Percentiles rank a stretch among this genome's conserved stretches.
Evolutionary conservation across 495 filamentous ascomycete genomes (phyloP).

Genomic region (Penicillium roqueforti): DNA sequence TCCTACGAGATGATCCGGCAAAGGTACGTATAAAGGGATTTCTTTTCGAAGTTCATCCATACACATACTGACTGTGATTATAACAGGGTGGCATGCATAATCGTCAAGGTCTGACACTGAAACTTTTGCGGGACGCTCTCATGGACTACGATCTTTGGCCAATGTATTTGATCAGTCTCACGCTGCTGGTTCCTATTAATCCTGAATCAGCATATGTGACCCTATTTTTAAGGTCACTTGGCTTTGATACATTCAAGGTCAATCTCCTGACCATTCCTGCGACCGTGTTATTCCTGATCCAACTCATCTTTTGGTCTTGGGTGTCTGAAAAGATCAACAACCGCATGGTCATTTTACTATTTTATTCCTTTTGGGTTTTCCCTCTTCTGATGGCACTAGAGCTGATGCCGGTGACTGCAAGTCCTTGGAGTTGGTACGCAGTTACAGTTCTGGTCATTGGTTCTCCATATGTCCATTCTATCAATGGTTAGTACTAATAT

Average conservation of each 20-base stretch:
- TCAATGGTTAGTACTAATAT: conserved; percentile 16
- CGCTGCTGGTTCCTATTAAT: conserved; percentile 5
- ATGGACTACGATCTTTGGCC: conserved; percentile 66
- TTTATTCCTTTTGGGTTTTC: conserved; percentile 55
- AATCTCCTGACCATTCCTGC: conserved; percentile 58
- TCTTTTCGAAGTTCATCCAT: not conserved
- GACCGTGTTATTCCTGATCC: conserved; percentile 1
- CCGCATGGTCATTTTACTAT: conserved; percentile 31
- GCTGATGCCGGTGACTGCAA: conserved; percentile 9
- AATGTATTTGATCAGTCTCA: conserved; percentile 55
- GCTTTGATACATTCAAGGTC: conserved; percentile 56
- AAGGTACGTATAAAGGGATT: conserved; percentile 38
- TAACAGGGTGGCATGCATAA: conserved; percentile 41
- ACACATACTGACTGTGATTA: not conserved
- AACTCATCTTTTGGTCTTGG: conserved; percentile 51
- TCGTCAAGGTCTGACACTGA: conserved; percentile 52
- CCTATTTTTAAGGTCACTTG: conserved; percentile 46
- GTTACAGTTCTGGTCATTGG: conserved; percentile 22
- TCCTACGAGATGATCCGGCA: conserved; percentile 65
- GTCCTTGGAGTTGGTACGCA: conserved; percentile 15
- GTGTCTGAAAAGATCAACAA: conserved; percentile 54
- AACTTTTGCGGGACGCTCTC: conserved; percentile 48
- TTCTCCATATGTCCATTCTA: conserved; percentile 26
- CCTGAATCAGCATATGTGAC: conserved; percentile 45
- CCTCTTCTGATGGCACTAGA: conserved; percentile 35